Conservation (phyloP, 2,329 filamentous ascomycete species). For the Lasiodiplodia citricola region DNA sequence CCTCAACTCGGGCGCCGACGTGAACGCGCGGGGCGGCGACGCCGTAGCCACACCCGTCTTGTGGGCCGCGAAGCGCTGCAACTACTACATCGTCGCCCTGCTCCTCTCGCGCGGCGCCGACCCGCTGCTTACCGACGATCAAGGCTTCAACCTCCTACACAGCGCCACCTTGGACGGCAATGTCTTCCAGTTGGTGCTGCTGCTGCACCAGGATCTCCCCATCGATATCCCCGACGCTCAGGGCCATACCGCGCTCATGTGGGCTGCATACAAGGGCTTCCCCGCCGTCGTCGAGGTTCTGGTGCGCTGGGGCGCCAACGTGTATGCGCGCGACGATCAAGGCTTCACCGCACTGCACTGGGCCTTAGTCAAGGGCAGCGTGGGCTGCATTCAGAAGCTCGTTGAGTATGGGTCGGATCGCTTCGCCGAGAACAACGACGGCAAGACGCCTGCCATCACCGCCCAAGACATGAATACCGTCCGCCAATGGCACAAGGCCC, state of each 20-base stretch:
- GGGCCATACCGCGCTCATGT: slow-evolving; percentile 95
- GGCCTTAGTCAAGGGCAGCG: slow-evolving; percentile 92
- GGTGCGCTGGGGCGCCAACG: slow-evolving; percentile 91
- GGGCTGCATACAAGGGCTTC: slow-evolving; percentile 97
- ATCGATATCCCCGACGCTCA: slow-evolving; percentile 89
- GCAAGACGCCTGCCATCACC: slow-evolving; percentile 86
- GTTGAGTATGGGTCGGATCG: slow-evolving; percentile 95
- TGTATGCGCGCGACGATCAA: slow-evolving; percentile 87
- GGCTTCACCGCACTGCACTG: slow-evolving; percentile 96
- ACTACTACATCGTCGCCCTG: slow-evolving; percentile 95
- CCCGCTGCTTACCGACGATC: slow-evolving; percentile 86
- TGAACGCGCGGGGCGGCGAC: slow-evolving; percentile 95
- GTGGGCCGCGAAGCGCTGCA: slow-evolving; percentile 95
- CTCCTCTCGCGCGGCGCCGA: slow-evolving; percentile 91
- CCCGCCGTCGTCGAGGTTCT: slow-evolving; percentile 91
- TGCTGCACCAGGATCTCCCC: slow-evolving; percentile 93
- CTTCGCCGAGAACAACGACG: slow-evolving; percentile 85
- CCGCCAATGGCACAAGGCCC: slow-evolving; percentile 79
- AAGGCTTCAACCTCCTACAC: slow-evolving; percentile 97
- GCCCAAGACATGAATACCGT: slow-evolving; percentile 89
- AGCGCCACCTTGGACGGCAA: slow-evolving; percentile 98
- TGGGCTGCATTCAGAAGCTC: slow-evolving; percentile 88
- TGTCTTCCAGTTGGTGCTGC: slow-evolving; percentile 82
- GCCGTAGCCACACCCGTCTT: slow-evolving; percentile 92
- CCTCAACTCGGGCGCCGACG: slow-evolving; percentile 81